phyloP scores from a whole-genome alignment of 2,329 filamentous ascomycete genomes.

The Fusarium miscanthi region DNA sequence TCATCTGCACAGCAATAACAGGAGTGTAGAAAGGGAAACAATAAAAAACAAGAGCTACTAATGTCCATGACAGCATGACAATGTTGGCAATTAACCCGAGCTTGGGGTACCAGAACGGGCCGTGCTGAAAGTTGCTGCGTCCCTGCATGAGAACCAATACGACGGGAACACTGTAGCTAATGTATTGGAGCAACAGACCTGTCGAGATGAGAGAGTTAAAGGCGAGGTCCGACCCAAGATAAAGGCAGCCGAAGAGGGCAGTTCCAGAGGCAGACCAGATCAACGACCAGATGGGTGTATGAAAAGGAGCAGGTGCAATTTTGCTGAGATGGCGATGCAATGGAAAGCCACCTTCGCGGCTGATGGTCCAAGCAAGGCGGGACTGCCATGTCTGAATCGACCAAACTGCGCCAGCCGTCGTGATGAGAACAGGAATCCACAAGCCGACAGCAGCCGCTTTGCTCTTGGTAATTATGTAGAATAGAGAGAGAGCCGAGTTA shows the following conservation, averaged over 20 bases:
- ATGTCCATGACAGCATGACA: neutral
- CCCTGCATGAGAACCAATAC: neutral
- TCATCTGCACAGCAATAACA: neutral
- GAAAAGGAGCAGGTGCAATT: neutral
- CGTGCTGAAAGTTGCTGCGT: constrained; percentile 1
- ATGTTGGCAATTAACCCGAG: neutral
- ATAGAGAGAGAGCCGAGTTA: constrained; percentile 4
- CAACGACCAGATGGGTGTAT: constrained; percentile 1
- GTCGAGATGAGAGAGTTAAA: constrained; percentile 12
- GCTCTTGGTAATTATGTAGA: neutral
- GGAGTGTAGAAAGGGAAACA: constrained; percentile 3
- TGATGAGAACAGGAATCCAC: constrained; percentile 3
- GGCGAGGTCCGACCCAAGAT: constrained; percentile 1
- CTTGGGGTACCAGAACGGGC: constrained; percentile 3
- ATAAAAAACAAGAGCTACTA: constrained; percentile 1
- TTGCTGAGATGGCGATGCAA: constrained; percentile 5
- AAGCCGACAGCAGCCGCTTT: constrained; percentile 2
- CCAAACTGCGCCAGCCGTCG: neutral
- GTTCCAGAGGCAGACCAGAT: neutral
- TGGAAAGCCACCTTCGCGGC: constrained; percentile 3
- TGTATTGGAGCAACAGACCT: neutral
- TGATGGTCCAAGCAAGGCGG: neutral
- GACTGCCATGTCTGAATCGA: constrained; percentile 13
- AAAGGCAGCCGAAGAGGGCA: constrained; percentile 1
- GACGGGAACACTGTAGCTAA: constrained; percentile 5